Evolutionary conservation across 805 yeast species (phyloP).

Genomic region (Wickerhamiella hasegawae): DNA sequence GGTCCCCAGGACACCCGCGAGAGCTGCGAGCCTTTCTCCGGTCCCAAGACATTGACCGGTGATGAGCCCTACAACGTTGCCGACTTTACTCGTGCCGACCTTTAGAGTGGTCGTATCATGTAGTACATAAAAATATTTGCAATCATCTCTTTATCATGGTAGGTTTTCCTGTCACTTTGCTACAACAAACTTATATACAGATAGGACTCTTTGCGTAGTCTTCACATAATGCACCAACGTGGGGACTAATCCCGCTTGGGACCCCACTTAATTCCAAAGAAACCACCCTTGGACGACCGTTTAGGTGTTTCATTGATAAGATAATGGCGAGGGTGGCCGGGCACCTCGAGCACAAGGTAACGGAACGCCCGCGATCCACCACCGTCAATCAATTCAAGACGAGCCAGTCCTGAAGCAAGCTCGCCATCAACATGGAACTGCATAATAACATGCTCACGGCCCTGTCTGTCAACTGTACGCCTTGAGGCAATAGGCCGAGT

Average conservation of each 20-base stretch:
- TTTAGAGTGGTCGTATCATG: constrained; percentile 22
- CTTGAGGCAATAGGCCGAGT: constrained; percentile 66
- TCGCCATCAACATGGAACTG: constrained; percentile 73
- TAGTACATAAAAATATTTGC: not conserved
- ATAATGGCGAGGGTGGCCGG: constrained; percentile 52
- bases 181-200: not conserved
- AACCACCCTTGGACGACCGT: constrained; percentile 25
- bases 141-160: not conserved
- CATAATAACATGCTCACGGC: constrained; percentile 69
- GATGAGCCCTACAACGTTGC: constrained; percentile 55
- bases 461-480: constrained; percentile 46
- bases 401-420: constrained; percentile 48
- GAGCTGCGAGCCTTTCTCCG: constrained; percentile 63
- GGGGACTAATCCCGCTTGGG: constrained; percentile 35
- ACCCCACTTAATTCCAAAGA: constrained; percentile 73
- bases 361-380: constrained; percentile 43
- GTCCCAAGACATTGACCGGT: constrained; percentile 43
- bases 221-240: constrained; percentile 1
- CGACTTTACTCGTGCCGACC: constrained; percentile 55
- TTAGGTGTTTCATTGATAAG: constrained; percentile 36
- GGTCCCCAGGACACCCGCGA: constrained; percentile 61
- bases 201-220: not conserved
- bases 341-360: constrained; percentile 61
- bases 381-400: constrained; percentile 50
- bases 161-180: too few species aligned